Percentiles rank a stretch among this genome's conserved stretches.
phyloP scores from a whole-genome alignment of 768 basidiomycete species.

The Postia placenta region DNA sequence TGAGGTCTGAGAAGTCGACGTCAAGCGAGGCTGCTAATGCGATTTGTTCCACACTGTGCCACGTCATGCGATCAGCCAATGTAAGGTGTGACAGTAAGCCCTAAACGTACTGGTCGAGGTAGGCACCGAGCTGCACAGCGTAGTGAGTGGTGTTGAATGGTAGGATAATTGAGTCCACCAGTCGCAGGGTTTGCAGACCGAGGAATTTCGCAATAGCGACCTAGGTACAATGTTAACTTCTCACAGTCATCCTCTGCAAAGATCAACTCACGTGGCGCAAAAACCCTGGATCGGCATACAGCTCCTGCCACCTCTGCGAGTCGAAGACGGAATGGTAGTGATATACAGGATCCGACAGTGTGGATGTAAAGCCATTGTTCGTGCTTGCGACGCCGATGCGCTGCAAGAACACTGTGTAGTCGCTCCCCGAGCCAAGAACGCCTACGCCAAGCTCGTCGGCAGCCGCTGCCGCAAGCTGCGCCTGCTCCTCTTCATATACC shows the following conservation, averaged over 20 bases:
- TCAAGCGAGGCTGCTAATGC: constrained; percentile 19
- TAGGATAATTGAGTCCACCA: constrained; percentile 48
- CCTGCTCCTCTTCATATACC: constrained; percentile 32
- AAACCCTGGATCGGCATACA: constrained; percentile 62
- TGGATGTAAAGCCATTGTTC: constrained; percentile 30
- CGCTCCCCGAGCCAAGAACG: constrained; percentile 82
- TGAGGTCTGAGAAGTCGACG: constrained; percentile 37
- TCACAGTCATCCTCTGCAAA: background rate
- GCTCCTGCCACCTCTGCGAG: constrained; percentile 50
- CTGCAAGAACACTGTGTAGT: constrained; percentile 91
- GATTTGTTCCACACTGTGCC: constrained; percentile 13
- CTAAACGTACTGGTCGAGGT: constrained; percentile 40
- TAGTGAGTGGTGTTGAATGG: constrained; percentile 71
- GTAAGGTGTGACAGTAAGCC: background rate
- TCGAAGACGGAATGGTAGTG: constrained; percentile 62
- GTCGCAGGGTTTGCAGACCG: constrained; percentile 47
- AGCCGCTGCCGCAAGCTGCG: constrained; percentile 2
- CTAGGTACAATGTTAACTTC: constrained; percentile 19
- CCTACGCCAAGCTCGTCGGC: constrained; percentile 35
- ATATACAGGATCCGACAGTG: constrained; percentile 42
- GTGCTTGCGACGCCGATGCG: constrained; percentile 50
- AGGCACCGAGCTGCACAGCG: constrained; percentile 43
- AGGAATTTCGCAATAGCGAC: constrained; percentile 55
- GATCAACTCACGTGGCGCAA: constrained; percentile 40
- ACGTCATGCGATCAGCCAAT: background rate